Base-by-base conservation (phyloP, 2,329 filamentous ascomycete species). In the Phyllosticta capitalensis region DNA sequence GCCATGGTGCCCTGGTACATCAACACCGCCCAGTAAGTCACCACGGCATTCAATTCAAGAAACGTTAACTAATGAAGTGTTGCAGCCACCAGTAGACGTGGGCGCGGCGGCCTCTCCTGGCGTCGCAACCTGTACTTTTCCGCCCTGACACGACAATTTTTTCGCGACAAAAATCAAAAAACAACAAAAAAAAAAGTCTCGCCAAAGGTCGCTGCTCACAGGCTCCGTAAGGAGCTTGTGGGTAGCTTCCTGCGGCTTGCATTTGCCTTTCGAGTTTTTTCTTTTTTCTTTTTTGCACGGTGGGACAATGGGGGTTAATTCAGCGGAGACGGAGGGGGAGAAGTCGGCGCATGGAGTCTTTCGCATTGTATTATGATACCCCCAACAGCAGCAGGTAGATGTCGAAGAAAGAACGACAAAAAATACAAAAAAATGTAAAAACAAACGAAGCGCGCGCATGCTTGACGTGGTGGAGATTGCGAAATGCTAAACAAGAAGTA, bases 321-420 rank as follows among this genome's bases (percentile, higher is more conserved):
- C 33, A 45, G 14, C 33, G 3, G 17, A 45, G 38, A 45, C 38
- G 38, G 12, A 45, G 7, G n/a, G n/a, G 17, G 5, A 45, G 38
- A 1, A 7, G n/a, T n/a, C 17, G 38, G 5, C 14, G 38, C 17
- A 3, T n/a, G 17, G 17, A n/a, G n/a, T n/a, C n/a, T n/a, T n/a
- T 45, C 38, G 38, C n/a, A 6, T 45, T 45, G 38, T 45, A 45
- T 4, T 5, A 45, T 26, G 38, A 45, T 45, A 45, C 14, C 38
- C 17, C 14, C 38, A 7, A 26, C 7, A 17, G 38, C 38, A 5
- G 38, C 38, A 45, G 10, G 48, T 48, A 52, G 55, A 57, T 58
- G 52, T n/a, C n/a, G n/a, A n/a, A n/a, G 49, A 53, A n/a, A 58
- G 55, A 52, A 52, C 28, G 49, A 53, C 55, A 52, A 38, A 52